Evolutionary conservation across 768 basidiomycete genomes (phyloP), one percentile per base, ranked within the genome.

Genomic region (Suillus alpinus): DNA sequence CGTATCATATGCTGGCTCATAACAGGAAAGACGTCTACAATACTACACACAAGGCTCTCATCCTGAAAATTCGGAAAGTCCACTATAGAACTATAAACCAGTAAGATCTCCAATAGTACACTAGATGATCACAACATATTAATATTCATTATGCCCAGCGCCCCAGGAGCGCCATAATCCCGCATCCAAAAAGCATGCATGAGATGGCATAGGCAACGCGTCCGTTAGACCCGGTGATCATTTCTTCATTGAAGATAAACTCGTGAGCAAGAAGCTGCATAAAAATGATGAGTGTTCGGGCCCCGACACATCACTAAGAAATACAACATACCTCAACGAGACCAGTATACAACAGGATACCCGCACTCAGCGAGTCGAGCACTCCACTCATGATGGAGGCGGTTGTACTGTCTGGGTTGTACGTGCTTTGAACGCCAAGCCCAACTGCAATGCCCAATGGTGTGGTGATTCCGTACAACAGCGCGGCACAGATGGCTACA

Each of bases 401-500:
- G 4, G 83, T 90, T 0, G 88, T 76, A 59, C 86, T 88, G 43
- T 78, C 83, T 0, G 94, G 92, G 72, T 95, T 94, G 77, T 97
- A 98, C 4, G 88, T 83, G 47, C 79, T 75, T 52, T 89, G 81
- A 18, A 91, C 77, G 16, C 89, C 92, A 39, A 94, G 82, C 2
- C 95, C 96, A 34, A 79, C 82, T 6, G 95, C 94, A 65, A 98
- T 90, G 14, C 94, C 95, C 56, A 97, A 66, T 1, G 96, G 95
- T 0, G 94, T 95, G 0, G 89, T 89, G 58, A 92, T 67, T 2
- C 87, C 89, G 68, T 89, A 96, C 13, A 89, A 59, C 10, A 84
- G 8, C 5, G 87, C 91, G 2, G 80, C 91, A 36, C 75, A 64
- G 47, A 84, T 69, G 4, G 91, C 88, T 1, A 90, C 70, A 73